Evolutionary conservation across 306 rosid genomes (phyloP).

Genomic region (Inga leiocalycina): DNA sequence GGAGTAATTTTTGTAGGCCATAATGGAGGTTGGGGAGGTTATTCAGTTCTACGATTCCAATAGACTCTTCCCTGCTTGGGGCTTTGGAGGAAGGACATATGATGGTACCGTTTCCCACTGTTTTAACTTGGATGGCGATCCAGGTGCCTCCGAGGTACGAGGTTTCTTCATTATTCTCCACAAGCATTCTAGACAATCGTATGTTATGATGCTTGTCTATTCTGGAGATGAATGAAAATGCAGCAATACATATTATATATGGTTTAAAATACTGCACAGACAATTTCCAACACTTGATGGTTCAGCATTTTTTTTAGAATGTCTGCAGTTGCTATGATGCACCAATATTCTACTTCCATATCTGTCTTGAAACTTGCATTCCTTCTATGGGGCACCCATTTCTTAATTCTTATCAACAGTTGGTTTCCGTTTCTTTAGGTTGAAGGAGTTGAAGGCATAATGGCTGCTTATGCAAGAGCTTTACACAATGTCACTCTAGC

Average conservation of each 20-base stretch:
- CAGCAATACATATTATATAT: no score
- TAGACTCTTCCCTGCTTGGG: conserved; percentile 83
- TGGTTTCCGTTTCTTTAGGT: conserved; percentile 48
- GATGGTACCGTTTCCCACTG: conserved; percentile 66
- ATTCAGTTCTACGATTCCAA: conserved; percentile 85
- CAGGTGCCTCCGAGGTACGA: conserved; percentile 59
- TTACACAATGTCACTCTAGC: conserved; percentile 56
- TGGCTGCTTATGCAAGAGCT: conserved; percentile 71
- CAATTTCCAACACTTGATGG: neutral
- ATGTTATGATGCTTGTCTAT: neutral
- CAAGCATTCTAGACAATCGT: neutral
- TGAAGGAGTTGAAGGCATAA: conserved; percentile 83
- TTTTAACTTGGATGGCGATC: conserved; percentile 70
- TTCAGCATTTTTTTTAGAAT: neutral
- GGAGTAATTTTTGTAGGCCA: conserved; percentile 56
- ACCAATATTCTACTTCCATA: neutral
- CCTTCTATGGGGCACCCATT: neutral
- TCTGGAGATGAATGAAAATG: neutral
- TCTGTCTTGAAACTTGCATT: neutral
- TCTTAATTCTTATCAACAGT: neutral
- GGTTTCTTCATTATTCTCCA: conserved; percentile 12
- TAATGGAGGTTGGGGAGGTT: conserved; percentile 82
- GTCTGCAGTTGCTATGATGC: neutral
- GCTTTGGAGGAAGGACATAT: conserved; percentile 74
- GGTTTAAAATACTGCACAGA: neutral